These are phyloP conservation scores for Pseudonectria buxi DNA, from an alignment of 2,329 filamentous ascomycete genomes.

Conservation along the genomic window DNA sequence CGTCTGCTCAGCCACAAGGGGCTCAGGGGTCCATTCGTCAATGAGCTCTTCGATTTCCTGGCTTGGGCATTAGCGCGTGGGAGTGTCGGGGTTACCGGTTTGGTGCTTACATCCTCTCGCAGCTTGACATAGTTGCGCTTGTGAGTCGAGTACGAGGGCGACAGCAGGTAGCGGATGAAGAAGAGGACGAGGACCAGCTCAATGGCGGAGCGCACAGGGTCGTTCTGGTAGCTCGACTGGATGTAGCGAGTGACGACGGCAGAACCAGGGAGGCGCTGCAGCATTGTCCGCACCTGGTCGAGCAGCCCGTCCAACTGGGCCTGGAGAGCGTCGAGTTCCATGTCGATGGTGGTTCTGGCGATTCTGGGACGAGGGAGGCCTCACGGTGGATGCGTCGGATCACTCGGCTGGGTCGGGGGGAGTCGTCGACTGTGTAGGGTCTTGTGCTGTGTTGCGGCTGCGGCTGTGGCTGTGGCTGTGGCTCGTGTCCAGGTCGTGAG, in stretches of 20 bases:
- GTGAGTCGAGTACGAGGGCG: constrained; percentile 85
- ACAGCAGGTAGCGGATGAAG: constrained; percentile 86
- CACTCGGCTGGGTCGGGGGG: too few relatives aligned
- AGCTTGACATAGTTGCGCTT: constrained; percentile 86
- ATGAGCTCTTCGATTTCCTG: constrained; percentile 92
- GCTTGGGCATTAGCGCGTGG: neutral
- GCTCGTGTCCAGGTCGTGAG: neutral
- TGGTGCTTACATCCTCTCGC: constrained; percentile 58
- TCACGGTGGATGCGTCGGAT: too few relatives aligned
- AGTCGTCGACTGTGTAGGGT: too few relatives aligned
- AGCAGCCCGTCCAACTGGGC: constrained; percentile 42
- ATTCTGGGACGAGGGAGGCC: too few relatives aligned
- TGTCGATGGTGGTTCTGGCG: constrained; percentile 21
- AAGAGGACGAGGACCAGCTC: constrained; percentile 93
- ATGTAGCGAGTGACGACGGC: constrained; percentile 93
- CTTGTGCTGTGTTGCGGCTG: too few relatives aligned
- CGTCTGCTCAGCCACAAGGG: constrained; percentile 69
- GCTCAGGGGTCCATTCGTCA: constrained; percentile 93
- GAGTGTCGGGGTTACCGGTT: neutral
- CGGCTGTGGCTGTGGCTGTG: too few relatives aligned
- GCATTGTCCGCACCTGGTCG: constrained; percentile 52
- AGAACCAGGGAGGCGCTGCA: constrained; percentile 89
- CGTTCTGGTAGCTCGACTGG: constrained; percentile 94
- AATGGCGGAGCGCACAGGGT: constrained; percentile 86
- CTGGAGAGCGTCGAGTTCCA: constrained; percentile 60